Conservation (phyloP, 768 basidiomycete genomes). For the Termitomyces sp. region DNA sequence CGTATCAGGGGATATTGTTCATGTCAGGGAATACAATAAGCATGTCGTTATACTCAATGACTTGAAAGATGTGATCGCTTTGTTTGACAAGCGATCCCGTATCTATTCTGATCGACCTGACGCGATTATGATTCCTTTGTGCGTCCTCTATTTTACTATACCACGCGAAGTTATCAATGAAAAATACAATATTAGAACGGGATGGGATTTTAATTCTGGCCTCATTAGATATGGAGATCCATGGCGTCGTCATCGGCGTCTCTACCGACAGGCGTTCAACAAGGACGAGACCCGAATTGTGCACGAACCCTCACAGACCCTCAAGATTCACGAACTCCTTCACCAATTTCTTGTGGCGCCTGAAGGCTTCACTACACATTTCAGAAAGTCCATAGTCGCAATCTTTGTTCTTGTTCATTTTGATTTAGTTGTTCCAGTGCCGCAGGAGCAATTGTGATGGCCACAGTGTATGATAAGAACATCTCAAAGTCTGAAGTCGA, state of each 20-base stretch:
- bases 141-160: too few relatives aligned
- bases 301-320: slow-evolving; percentile 20
- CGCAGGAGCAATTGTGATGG: slow-evolving; percentile 15
- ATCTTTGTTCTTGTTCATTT: neutral
- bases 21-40: too few relatives aligned
- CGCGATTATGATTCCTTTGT: too few relatives aligned
- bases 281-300: slow-evolving; percentile 10
- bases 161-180: too few relatives aligned
- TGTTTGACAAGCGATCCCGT: too few relatives aligned
- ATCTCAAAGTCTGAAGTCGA: slow-evolving; percentile 18
- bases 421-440: neutral
- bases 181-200: slow-evolving; percentile 26
- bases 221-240: slow-evolving; percentile 23
- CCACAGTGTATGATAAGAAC: slow-evolving; percentile 25
- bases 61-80: too few relatives aligned
- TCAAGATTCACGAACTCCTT: slow-evolving; percentile 20
- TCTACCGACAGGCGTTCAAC: slow-evolving; percentile 25
- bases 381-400: neutral
- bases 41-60: too few relatives aligned
- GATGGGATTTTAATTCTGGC: slow-evolving; percentile 25
- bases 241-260: slow-evolving; percentile 26
- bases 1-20: too few relatives aligned
- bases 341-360: slow-evolving; percentile 12
- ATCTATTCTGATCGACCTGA: too few relatives aligned
- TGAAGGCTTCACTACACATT: slow-evolving; percentile 11